Base-by-base conservation (phyloP, 2,329 filamentous ascomycete genomes). In the Akanthomyces lecanii region DNA sequence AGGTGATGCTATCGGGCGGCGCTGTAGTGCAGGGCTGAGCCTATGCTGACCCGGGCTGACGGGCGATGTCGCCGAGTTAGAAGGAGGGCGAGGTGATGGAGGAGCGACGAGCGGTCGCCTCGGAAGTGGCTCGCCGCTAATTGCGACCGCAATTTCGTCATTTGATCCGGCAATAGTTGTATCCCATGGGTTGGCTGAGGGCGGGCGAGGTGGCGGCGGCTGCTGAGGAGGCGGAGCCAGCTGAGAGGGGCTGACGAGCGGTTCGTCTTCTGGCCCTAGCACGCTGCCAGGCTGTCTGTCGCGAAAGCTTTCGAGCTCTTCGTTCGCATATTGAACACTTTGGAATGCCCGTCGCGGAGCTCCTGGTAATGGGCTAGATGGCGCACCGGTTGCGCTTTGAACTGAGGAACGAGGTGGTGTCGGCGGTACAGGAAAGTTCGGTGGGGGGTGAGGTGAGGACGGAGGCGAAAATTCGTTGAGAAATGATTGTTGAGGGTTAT, bases 151-250 rank as follows among this genome's bases (percentile, higher is more conserved):
- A 21, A 53, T 47, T 10, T 63, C 62, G 12, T 58, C 54, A 48
- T 67, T 71, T 67, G 60, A 63, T 64, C 59, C 55, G 42, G 47
- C 48, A 5, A 64, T 63, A 25, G 71, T 70, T 42, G 75, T 67
- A 63, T 80, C 75, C 79, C 79, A 81, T 7, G 79, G 78, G 59
- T 80, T 77, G 12, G 72, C 64, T 7, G 76, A 77, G 11, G 78
- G 77, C 3, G 77, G 78, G 60, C 57, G 57, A 47, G 65, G 66
- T 38, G 16, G 67, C 58, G 12, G 67, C 60, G 60, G 65, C 64
- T 30, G 66, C 50, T 42, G 48, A 44, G 61, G 48, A 33, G 52
- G 45, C 33, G 62, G 62, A 28, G 23, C 42, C 23, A 58, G 58
- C 21, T 50, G 50, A 5, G 58, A 61, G 23, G 63, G 50, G 58